These are phyloP conservation scores for Ilyonectria destructans DNA, from an alignment of 2,329 filamentous ascomycete species.

Conservation along the genomic window DNA sequence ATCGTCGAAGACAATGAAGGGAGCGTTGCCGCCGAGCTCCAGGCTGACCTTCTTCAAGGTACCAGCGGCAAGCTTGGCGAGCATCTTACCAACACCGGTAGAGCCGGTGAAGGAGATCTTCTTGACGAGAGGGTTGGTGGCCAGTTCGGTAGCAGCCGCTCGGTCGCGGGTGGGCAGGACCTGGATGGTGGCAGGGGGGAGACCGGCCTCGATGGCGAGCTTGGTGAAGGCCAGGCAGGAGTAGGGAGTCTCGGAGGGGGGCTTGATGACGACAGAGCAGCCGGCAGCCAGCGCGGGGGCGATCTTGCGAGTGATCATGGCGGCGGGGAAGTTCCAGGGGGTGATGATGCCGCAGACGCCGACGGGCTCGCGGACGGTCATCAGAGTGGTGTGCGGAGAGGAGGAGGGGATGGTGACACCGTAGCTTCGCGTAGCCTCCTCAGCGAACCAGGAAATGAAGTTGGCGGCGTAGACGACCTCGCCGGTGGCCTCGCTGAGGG, in stretches of 20 bases:
- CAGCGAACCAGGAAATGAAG: constrained; percentile 71
- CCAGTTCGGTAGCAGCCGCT: constrained; percentile 52
- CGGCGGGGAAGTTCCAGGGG: constrained; percentile 53
- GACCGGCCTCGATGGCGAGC: constrained; percentile 80
- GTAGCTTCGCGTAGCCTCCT: constrained; percentile 65
- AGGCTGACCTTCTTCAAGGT: constrained; percentile 78
- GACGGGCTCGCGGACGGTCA: constrained; percentile 74
- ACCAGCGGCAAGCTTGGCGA: constrained; percentile 73
- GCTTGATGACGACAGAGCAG: constrained; percentile 83
- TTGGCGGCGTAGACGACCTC: constrained; percentile 70
- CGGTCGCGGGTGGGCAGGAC: constrained; percentile 50
- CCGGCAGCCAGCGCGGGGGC: constrained; percentile 78
- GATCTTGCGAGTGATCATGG: constrained; percentile 58
- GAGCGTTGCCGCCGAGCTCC: constrained; percentile 81
- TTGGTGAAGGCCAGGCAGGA: constrained; percentile 80
- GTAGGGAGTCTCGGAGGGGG: constrained; percentile 82
- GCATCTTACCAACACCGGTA: constrained; percentile 74
- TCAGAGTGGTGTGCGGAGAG: constrained; percentile 74
- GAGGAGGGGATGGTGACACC: constrained; percentile 74
- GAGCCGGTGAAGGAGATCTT: constrained; percentile 82
- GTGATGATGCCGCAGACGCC: constrained; percentile 64
- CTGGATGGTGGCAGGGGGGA: constrained; percentile 64
- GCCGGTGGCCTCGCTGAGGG: constrained; percentile 67
- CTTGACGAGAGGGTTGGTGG: constrained; percentile 49
- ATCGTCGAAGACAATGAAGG: constrained; percentile 77